Conservation (phyloP, 108 stramenopile genomes). For the Aurantiochytrium sp. region DNA sequence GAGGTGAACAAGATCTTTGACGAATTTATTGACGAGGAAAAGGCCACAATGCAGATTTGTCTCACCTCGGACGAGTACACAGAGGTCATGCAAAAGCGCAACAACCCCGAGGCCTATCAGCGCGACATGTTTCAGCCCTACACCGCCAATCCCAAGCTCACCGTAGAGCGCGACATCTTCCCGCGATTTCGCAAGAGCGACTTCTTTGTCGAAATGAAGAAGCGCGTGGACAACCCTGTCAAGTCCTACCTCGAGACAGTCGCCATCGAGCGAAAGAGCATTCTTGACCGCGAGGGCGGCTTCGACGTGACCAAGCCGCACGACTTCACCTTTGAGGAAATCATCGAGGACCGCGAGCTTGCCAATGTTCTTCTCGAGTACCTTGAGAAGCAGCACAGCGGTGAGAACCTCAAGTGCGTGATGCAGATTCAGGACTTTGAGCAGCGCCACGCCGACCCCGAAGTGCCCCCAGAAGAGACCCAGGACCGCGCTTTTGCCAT, state of each 20-base stretch:
- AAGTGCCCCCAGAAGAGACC: not conserved
- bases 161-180: not conserved
- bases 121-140: not conserved
- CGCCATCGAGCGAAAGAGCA: not conserved
- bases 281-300: not conserved
- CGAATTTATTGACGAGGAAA: not conserved
- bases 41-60: not conserved
- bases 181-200: not conserved
- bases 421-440: not conserved
- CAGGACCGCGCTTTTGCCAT: slow-evolving; percentile 19
- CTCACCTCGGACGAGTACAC: slow-evolving; percentile 1
- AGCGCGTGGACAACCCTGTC: not conserved
- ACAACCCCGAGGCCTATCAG: not conserved
- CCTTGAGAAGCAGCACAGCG: not conserved
- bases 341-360: not conserved
- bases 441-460: not conserved
- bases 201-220: not conserved
- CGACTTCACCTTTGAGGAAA: not conserved
- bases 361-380: not conserved
- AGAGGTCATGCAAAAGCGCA: not conserved
- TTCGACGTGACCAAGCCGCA: not conserved
- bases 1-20: not conserved
- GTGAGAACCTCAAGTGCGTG: slow-evolving; percentile 22
- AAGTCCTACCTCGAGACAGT: not conserved
- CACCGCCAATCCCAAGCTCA: slow-evolving; percentile 4